These are phyloP conservation scores for Phaeosphaeriaceae sp. DNA, from an alignment of 2,329 filamentous ascomycete genomes.

Conservation along the genomic window DNA sequence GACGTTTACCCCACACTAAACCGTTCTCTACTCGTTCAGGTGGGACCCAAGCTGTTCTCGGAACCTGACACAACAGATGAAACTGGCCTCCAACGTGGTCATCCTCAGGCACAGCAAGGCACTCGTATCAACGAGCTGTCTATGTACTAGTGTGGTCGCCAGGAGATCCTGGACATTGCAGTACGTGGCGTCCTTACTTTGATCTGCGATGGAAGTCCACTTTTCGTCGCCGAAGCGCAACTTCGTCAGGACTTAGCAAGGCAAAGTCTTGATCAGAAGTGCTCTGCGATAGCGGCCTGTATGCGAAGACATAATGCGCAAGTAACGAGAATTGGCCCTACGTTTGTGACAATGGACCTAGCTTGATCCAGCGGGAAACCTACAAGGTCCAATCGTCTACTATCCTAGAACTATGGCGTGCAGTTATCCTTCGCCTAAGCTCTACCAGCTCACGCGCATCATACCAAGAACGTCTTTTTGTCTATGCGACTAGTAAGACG, in stretches of 20 bases:
- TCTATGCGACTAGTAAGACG: background rate
- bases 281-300: background rate
- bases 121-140: background rate
- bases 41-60: background rate
- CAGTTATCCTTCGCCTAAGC: background rate
- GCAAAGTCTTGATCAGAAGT: background rate
- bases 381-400: background rate
- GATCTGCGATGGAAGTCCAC: background rate
- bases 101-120: conserved; percentile 13
- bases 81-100: conserved; percentile 21
- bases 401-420: background rate
- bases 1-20: background rate
- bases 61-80: conserved; percentile 16
- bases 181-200: background rate
- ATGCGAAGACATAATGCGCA: too few species aligned
- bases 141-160: conserved; percentile 1
- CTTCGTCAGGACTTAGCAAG: background rate
- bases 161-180: background rate
- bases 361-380: background rate
- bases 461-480: background rate
- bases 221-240: background rate
- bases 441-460: background rate
- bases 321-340: background rate
- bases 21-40: background rate
- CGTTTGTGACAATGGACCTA: background rate